A percentile compares a stretch with the other conserved stretches of the same genome.
Evolutionary conservation across 108 stramenopile species (phyloP).

Genomic region (Cyclotella kingstonii): DNA sequence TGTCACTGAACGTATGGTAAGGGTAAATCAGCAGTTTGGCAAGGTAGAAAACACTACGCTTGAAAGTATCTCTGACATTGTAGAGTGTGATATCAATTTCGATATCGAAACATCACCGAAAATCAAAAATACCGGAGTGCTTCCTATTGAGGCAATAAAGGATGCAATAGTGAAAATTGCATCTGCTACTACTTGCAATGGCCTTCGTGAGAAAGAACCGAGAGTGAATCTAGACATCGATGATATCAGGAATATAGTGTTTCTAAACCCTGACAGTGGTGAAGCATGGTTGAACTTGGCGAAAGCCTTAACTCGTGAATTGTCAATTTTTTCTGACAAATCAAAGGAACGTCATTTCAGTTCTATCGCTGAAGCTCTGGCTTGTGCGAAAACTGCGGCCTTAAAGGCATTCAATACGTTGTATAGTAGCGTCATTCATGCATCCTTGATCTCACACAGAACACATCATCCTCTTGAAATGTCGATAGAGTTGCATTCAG

Average conservation of each 20-base stretch:
- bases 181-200: not conserved
- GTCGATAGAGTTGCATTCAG: slow-evolving; percentile 30
- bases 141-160: not conserved
- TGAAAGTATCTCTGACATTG: not conserved
- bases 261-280: slow-evolving; percentile 40
- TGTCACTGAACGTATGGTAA: not conserved
- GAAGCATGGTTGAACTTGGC: slow-evolving; percentile 38
- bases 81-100: slow-evolving; percentile 20
- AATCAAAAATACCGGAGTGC: not conserved
- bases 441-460: slow-evolving; percentile 13
- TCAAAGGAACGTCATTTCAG: not conserved
- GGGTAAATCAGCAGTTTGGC: not conserved
- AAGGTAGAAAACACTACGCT: not conserved
- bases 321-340: not conserved
- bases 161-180: not conserved
- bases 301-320: slow-evolving; percentile 14
- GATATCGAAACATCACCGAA: not conserved
- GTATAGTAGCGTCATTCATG: slow-evolving; percentile 26
- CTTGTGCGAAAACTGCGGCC: slow-evolving; percentile 28
- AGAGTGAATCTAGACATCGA: not conserved
- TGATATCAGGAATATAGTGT: slow-evolving; percentile 9
- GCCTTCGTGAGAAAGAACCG: not conserved
- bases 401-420: slow-evolving; percentile 18
- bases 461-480: too few species aligned
- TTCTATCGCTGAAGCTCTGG: not conserved